Evolutionary conservation across 148 eudicot genomes (phyloP).

Genomic region (Chenopodium album): DNA sequence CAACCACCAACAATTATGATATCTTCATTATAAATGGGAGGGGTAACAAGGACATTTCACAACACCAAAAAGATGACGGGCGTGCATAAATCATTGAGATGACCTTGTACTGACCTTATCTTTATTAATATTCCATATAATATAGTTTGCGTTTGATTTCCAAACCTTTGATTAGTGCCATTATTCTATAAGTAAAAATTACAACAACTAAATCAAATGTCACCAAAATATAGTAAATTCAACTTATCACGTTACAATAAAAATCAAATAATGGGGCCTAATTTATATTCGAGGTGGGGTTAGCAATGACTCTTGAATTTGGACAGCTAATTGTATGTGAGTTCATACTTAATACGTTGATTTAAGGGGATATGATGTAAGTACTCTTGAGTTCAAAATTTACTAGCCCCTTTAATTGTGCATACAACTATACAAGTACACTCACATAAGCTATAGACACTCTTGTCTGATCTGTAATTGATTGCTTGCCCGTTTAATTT

Average conservation of each 20-base stretch:
- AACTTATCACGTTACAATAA: not conserved
- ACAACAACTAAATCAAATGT: not conserved
- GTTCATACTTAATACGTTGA: not conserved
- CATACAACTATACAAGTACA: too few species aligned
- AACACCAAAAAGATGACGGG: not conserved
- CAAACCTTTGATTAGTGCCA: not conserved
- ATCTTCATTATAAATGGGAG: too few species aligned
- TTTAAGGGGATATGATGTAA: not conserved
- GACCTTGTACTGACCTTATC: slow-evolving; percentile 22
- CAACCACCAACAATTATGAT: not conserved
- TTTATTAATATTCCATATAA: slow-evolving; percentile 10
- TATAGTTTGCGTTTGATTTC: slow-evolving; percentile 3
- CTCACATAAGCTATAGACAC: too few species aligned
- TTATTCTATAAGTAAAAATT: not conserved
- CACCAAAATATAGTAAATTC: not conserved
- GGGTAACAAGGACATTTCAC: slow-evolving; percentile 4
- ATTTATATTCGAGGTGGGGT: not conserved
- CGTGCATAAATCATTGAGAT: slow-evolving; percentile 23
- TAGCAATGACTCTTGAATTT: not conserved
- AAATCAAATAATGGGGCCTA: not conserved
- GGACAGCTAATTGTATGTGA: not conserved
- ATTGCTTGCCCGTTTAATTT: too few species aligned
- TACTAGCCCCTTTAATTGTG: too few species aligned
- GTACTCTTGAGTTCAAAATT: too few species aligned
- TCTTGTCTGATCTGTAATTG: too few species aligned